These are phyloP conservation scores for Clonostachys byssicola DNA, from an alignment of 2,329 filamentous ascomycete genomes.

Conservation along the genomic window DNA sequence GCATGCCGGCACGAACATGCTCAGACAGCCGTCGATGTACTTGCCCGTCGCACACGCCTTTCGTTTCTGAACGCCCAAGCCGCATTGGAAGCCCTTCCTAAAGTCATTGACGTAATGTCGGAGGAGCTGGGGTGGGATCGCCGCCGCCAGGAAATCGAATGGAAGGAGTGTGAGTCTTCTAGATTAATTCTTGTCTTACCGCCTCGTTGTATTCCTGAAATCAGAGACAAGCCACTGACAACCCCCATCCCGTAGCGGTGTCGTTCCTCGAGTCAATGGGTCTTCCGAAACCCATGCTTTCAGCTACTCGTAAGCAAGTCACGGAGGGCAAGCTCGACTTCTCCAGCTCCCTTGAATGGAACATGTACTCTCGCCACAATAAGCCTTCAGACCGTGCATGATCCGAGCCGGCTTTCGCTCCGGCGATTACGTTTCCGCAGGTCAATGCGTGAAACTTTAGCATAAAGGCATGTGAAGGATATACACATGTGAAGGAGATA, in stretches of 20 bases:
- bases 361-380: conserved; percentile 58
- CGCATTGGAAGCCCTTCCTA: conserved; percentile 78
- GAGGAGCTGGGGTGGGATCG: conserved; percentile 77
- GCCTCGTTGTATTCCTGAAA: background rate
- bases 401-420: too few relatives aligned
- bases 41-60: conserved; percentile 78
- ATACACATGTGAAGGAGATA: too few relatives aligned
- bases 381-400: conserved; percentile 26
- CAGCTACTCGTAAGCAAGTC: conserved; percentile 53
- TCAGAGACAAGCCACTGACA: background rate
- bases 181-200: background rate
- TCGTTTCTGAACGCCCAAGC: conserved; percentile 92
- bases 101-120: conserved; percentile 84
- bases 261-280: conserved; percentile 62
- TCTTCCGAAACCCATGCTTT: conserved; percentile 55
- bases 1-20: conserved; percentile 87
- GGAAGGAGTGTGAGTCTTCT: conserved; percentile 62
- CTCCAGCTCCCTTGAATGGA: conserved; percentile 52
- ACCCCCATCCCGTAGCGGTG: conserved; percentile 34
- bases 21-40: conserved; percentile 82
- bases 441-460: too few relatives aligned
- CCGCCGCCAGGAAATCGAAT: conserved; percentile 71
- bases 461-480: too few relatives aligned
- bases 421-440: too few relatives aligned
- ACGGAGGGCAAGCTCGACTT: conserved; percentile 57